phyloP scores from a whole-genome alignment of 2,329 filamentous ascomycete species.

The Calonectria multiphialidica region DNA sequence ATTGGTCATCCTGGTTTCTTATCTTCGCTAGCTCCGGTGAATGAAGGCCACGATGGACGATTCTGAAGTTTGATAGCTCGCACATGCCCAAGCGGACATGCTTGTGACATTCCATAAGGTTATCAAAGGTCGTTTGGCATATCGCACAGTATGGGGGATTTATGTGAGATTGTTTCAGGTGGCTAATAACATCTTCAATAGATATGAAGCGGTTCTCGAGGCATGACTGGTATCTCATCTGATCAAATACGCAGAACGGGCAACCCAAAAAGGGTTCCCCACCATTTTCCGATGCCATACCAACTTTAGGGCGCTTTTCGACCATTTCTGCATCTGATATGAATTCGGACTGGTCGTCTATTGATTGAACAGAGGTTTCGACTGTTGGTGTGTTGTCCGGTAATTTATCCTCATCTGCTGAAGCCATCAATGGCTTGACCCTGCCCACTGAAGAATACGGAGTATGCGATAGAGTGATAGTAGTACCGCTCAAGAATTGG shows the following conservation, averaged over 20 bases:
- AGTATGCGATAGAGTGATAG: too few species aligned
- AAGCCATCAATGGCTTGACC: not conserved
- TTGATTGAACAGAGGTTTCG: too few species aligned
- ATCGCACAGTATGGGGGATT: not conserved
- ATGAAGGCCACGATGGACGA: not conserved
- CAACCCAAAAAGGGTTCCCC: not conserved
- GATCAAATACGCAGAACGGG: not conserved
- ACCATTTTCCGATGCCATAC: not conserved
- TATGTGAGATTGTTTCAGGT: not conserved
- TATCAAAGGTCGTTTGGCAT: not conserved
- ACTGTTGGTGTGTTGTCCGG: not conserved
- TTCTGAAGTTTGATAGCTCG: not conserved
- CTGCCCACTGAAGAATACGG: not conserved
- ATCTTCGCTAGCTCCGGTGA: not conserved
- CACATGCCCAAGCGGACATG: not conserved
- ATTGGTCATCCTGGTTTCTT: not conserved
- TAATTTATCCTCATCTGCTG: too few species aligned
- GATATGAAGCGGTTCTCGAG: not conserved
- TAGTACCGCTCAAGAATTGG: too few species aligned
- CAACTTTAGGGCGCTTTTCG: not conserved
- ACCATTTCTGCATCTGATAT: accelerated
- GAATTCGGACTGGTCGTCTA: too few species aligned
- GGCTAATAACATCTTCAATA: not conserved
- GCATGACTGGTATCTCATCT: not conserved
- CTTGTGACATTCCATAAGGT: not conserved